Percentiles rank a stretch among this genome's conserved stretches.
Evolutionary conservation across 257 asterid genomes (phyloP).

Genomic region (Plantago elongata): DNA sequence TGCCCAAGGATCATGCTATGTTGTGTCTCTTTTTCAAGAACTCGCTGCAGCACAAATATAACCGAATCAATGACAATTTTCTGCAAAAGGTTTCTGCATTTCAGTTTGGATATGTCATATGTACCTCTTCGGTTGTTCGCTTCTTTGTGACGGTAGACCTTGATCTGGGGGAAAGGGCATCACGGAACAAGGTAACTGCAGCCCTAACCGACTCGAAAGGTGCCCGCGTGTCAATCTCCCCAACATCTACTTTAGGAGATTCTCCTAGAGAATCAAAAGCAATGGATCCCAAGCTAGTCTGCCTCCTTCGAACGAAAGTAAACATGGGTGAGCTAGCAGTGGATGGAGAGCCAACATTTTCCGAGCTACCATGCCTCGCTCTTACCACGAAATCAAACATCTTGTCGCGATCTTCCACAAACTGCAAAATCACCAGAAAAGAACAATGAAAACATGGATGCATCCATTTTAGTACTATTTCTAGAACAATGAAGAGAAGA

Average conservation of each 20-base stretch:
- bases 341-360: constrained; percentile 30
- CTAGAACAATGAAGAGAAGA: too few species aligned
- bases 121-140: constrained; percentile 71
- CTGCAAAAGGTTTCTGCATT: too few species aligned
- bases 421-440: constrained; percentile 21
- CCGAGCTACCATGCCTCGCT: constrained; percentile 32
- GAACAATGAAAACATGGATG: too few species aligned
- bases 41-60: constrained; percentile 47
- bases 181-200: constrained; percentile 68
- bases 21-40: constrained; percentile 74
- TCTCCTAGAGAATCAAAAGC: constrained; percentile 34
- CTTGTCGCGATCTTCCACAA: constrained; percentile 7
- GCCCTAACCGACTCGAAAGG: constrained; percentile 82
- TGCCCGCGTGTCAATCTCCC: constrained; percentile 69
- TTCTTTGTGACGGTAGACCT: constrained; percentile 27
- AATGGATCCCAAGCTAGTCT: constrained; percentile 9
- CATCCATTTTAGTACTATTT: too few species aligned
- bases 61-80: background rate
- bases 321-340: constrained; percentile 8
- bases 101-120: background rate
- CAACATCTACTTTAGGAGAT: constrained; percentile 25
- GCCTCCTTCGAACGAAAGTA: background rate
- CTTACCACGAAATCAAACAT: constrained; percentile 46
- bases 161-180: constrained; percentile 38
- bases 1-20: constrained; percentile 59